These are phyloP conservation scores for Bruguiera gymnorhiza DNA, from an alignment of 345 rosid species.

Conservation along the genomic window DNA sequence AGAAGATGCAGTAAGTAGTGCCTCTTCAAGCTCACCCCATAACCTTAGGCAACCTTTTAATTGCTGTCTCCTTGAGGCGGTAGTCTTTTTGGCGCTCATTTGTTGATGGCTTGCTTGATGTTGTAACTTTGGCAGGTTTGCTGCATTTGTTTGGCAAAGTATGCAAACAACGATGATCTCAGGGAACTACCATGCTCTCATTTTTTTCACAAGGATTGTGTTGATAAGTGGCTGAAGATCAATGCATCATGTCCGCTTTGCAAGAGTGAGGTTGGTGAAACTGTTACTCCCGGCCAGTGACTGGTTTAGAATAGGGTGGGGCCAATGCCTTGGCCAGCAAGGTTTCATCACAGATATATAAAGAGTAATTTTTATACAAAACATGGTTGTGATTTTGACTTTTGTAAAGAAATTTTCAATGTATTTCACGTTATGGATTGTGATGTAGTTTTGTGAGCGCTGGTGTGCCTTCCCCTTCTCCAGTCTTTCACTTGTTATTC, in stretches of 20 bases:
- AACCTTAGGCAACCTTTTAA: neutral
- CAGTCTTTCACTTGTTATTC: neutral
- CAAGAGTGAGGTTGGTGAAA: constrained; percentile 78
- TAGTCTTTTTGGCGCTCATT: too few relatives aligned
- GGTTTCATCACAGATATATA: constrained; percentile 15
- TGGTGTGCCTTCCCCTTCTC: neutral
- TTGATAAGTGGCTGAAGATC: constrained; percentile 95
- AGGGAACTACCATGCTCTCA: constrained; percentile 87
- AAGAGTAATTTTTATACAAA: constrained; percentile 7
- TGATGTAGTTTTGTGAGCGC: neutral
- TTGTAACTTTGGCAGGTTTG: constrained; percentile 50
- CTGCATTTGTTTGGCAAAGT: constrained; percentile 94
- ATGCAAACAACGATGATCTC: constrained; percentile 88
- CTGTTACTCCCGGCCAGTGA: constrained; percentile 37
- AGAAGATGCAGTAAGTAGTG: constrained; percentile 80
- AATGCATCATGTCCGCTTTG: constrained; percentile 93
- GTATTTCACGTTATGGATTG: constrained; percentile 5
- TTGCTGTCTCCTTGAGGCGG: too few relatives aligned
- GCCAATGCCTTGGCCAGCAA: constrained; percentile 31
- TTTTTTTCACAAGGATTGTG: constrained; percentile 94
- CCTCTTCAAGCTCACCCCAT: neutral
- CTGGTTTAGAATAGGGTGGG: constrained; percentile 37
- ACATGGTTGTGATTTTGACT: constrained; percentile 9
- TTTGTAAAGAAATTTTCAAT: constrained; percentile 12
- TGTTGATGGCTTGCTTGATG: neutral